These are phyloP conservation scores for Geotrichum australiense DNA, from an alignment of 1,139 yeast genomes.

Conservation along the genomic window DNA sequence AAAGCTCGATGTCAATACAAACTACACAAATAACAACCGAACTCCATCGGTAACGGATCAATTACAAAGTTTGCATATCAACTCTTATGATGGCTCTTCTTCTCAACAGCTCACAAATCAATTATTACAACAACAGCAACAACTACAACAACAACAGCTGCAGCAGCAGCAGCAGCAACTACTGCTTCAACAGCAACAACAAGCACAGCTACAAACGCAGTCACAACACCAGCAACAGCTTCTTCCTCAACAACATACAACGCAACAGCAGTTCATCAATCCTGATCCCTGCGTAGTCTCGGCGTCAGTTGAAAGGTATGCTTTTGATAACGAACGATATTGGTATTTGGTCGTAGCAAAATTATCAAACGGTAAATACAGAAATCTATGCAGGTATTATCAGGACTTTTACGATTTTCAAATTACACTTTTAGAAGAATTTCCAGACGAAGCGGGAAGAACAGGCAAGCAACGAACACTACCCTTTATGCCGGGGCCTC, in stretches of 20 bases:
- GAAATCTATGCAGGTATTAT: slow-evolving; percentile 80
- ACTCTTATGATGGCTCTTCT: slow-evolving; percentile 9
- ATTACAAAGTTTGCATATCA: slow-evolving; percentile 11
- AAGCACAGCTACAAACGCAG: slow-evolving; percentile 16
- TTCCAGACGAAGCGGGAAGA: slow-evolving; percentile 91
- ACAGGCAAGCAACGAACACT: slow-evolving; percentile 69
- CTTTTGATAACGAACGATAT: slow-evolving; percentile 78
- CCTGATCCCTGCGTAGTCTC: slow-evolving; percentile 33
- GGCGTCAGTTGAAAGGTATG: slow-evolving; percentile 75
- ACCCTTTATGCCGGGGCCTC: slow-evolving; percentile 96
- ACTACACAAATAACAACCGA: not conserved
- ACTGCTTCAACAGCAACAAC: slow-evolving; percentile 14
- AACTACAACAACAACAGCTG: slow-evolving; percentile 16
- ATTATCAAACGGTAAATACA: slow-evolving; percentile 57
- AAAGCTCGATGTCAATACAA: slow-evolving; percentile 32
- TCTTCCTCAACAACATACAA: no score
- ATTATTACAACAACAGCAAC: slow-evolving; percentile 11
- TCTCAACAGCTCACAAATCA: slow-evolving; percentile 15
- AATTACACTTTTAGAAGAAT: slow-evolving; percentile 70
- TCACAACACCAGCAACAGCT: slow-evolving; percentile 18
- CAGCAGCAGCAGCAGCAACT: slow-evolving; percentile 14
- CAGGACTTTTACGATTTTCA: slow-evolving; percentile 96
- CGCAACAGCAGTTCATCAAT: slow-evolving; percentile 3
- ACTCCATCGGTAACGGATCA: slow-evolving; percentile 13
- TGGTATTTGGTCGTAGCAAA: slow-evolving; percentile 76